Evolutionary conservation across 1,284 basidiomycete genomes (phyloP), one percentile per base, ranked within the genome.

Genomic region (Fereydounia khargensis): DNA sequence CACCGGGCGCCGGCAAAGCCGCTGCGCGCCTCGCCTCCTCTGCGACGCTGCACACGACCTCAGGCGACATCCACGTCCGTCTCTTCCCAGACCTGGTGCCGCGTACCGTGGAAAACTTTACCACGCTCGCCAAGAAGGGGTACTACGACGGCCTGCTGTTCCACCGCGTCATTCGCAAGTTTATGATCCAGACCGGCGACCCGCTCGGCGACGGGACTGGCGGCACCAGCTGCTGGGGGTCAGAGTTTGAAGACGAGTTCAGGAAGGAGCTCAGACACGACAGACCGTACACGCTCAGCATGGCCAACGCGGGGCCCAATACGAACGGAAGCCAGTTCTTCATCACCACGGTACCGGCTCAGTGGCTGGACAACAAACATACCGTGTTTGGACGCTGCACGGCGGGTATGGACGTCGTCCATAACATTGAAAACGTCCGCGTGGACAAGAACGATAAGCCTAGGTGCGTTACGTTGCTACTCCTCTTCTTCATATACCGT

Each of bases 141-240:
- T 98, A 90, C 79, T 98, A 88, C 76, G 92, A 99, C 75, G 86
- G 87, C 17, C 81, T 96, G 42, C 84, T 97, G 70, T 97, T 98
- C 81, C 95, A 99, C 77, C 88, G 95, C 50, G 88, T 98, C 58
- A 99, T 99, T 74, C 85, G 89, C 59, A 98, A 98, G 79, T 98
- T 99, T 73, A 98, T 98, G 95, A 85, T 98, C 41, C 94, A 98
- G 80, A 96, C 92, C 2, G 94, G 95, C 27, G 94, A 99, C 70
- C 95, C 95, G 1, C 79, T 95, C 4, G 94, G 91, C 14, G 92
- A 98, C 77, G 95, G 95, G 2, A 97, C 92, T 0, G 95, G 95
- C n/a, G 95, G 95, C 18, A 65, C 68, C 46, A 90, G 87, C 14
- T 89, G 97, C 55, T 98, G 94, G 94, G 92, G 88, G 2, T 79